Percentiles rank a stretch among this genome's conserved stretches.
Conservation (phyloP, 2,329 filamentous ascomycete genomes). For the Ceratocystis colombiana region DNA sequence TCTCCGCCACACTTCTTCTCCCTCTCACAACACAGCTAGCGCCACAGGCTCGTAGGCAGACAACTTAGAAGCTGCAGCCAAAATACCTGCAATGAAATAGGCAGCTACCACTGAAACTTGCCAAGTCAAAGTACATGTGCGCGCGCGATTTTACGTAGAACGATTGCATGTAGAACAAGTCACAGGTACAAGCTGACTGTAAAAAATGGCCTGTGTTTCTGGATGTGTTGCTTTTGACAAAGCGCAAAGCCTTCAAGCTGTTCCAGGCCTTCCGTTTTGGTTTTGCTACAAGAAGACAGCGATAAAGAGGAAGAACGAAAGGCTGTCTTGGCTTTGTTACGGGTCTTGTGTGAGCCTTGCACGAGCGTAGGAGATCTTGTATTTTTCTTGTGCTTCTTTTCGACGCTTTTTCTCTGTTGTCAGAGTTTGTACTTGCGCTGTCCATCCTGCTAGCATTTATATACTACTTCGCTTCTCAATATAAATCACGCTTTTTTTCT, state of each 20-base stretch:
- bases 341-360: background rate
- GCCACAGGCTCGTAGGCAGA: background rate
- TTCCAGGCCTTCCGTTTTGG: background rate
- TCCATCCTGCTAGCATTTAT: background rate
- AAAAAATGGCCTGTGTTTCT: too few relatives aligned
- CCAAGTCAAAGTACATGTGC: background rate
- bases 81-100: background rate
- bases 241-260: too few relatives aligned
- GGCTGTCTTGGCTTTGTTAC: conserved; percentile 4
- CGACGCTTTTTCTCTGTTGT: background rate
- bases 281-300: background rate
- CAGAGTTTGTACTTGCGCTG: background rate
- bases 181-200: background rate
- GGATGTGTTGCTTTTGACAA: too few relatives aligned
- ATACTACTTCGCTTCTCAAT: background rate
- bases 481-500: background rate
- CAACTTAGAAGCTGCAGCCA: conserved; percentile 4
- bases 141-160: background rate
- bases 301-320: background rate
- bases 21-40: background rate
- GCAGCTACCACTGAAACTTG: conserved; percentile 5
- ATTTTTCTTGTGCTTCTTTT: background rate
- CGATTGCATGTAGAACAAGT: background rate
- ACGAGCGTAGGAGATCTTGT: background rate
- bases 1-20: background rate